Evolutionary conservation across 2,329 filamentous ascomycete genomes (phyloP).

Genomic region (Aspergillus felis): DNA sequence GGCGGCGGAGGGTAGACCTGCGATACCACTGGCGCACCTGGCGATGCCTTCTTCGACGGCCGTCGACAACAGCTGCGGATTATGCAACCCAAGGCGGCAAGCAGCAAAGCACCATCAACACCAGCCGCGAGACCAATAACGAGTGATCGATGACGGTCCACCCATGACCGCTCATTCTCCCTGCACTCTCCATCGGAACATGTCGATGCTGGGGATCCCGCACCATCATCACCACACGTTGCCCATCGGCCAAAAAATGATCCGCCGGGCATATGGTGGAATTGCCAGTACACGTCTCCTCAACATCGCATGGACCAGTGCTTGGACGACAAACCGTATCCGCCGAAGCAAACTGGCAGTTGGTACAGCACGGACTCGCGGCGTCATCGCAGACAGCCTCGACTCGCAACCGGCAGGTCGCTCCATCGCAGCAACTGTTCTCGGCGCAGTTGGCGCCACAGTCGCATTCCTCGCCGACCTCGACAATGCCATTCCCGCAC

Average conservation of each 20-base stretch:
- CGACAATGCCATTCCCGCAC: constrained; percentile 91
- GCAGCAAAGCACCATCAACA: constrained; percentile 10
- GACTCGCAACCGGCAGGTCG: constrained; percentile 14
- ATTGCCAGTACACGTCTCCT: constrained; percentile 8
- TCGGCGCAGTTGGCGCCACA: constrained; percentile 56
- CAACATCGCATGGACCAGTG: constrained; percentile 3
- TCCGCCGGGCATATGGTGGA: constrained; percentile 7
- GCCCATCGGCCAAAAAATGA: constrained; percentile 2
- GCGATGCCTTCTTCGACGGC: not conserved
- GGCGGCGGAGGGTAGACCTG: not conserved
- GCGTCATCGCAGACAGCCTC: constrained; percentile 11
- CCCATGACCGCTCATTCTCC: constrained; percentile 3
- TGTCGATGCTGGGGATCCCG: not conserved
- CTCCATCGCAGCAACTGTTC: constrained; percentile 15
- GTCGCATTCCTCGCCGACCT: constrained; percentile 84
- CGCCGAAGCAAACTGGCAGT: constrained; percentile 6
- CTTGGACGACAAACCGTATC: constrained; percentile 8
- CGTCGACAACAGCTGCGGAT: constrained; percentile 9
- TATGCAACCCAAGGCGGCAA: constrained; percentile 3
- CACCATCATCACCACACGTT: constrained; percentile 1
- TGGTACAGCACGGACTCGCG: constrained; percentile 3
- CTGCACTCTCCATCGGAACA: constrained; percentile 12
- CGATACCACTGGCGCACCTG: not conserved
- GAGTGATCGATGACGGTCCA: constrained; percentile 6
- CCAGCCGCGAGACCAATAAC: constrained; percentile 14